Base-by-base conservation (phyloP, 2,329 filamentous ascomycete species). In the Fusarium ramigenum region DNA sequence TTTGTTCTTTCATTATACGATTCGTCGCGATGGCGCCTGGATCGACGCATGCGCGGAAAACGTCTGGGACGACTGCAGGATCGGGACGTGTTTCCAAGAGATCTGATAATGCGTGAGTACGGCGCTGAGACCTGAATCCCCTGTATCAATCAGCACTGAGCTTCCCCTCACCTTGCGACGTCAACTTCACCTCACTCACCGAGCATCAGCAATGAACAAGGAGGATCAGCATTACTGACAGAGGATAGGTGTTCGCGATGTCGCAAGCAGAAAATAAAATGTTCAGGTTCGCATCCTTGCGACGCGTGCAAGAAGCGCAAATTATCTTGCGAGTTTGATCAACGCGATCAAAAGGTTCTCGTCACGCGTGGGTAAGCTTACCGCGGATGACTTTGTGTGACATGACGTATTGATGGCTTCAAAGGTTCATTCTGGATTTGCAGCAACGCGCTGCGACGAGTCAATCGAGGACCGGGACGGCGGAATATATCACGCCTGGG, bases 261-360 rank as follows among this genome's bases (percentile, higher is more conserved):
- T 49, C 78, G 80, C 10, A 77, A 78, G 39, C 79, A 81, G 47
- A 82, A 81, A 64, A 81, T 81, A 54, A 81, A 81, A 60, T 81
- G 80, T 15, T 81, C 78, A 0, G 80, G 80, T 0, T 77, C 75
- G 2, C 76, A 80, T 25, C 80, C 80, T 1, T 81, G 80, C 47
- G 78, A 78, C 14, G 80, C 79, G 11, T 81, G 80, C 54, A 78
- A 76, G 34, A 79, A 79, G 60, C 79, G 80, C 34, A 79, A 79
- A 42, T 60, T 81, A 8, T 71, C 77, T 1, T 81, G 80, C 60
- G 75, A 81, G 32, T 81, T 81, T 72, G 79, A 81, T 46, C 83
- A 85, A 43, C 80, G 81, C n/a, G 83, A 85, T 42, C 83, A 86
- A 56, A 87, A 87, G 69, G 80, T 87, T 19, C 75, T 87, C 8